Conservation (phyloP, 768 basidiomycete genomes). For the Rickenella mellea region DNA sequence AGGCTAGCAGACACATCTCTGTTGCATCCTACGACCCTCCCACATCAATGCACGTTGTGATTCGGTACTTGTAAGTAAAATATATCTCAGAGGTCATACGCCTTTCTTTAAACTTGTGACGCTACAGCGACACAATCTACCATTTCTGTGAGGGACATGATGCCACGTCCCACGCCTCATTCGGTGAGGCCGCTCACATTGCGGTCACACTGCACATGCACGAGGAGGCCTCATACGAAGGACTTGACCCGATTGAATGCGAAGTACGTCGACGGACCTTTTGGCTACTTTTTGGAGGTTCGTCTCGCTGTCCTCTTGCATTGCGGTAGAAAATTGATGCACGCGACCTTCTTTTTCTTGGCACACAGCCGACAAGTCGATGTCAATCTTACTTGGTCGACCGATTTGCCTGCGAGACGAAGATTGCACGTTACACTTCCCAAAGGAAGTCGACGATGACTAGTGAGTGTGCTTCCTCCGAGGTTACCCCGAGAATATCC, state of each 20-base stretch:
- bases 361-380: conserved; percentile 73
- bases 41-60: conserved; percentile 74
- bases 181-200: conserved; percentile 80
- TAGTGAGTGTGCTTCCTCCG: conserved; percentile 48
- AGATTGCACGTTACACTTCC: conserved; percentile 84
- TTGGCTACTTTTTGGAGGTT: conserved; percentile 86
- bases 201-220: conserved; percentile 78
- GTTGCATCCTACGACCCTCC: conserved; percentile 78
- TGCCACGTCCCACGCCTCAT: conserved; percentile 79
- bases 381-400: conserved; percentile 75
- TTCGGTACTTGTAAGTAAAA: conserved; percentile 73
- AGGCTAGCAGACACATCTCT: conserved; percentile 75
- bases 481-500: conserved; percentile 19
- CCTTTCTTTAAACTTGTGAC: conserved; percentile 1
- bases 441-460: conserved; percentile 82
- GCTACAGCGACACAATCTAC: conserved; percentile 64
- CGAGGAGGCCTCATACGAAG: conserved; percentile 76
- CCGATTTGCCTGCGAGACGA: conserved; percentile 84
- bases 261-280: conserved; percentile 81
- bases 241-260: conserved; percentile 78
- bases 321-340: neutral
- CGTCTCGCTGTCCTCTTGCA: too few species aligned
- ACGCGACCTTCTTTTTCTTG: conserved; percentile 5
- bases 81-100: neutral
- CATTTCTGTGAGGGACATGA: conserved; percentile 87